Base-by-base conservation (phyloP, 1,139 yeast genomes). In the Pneumocystis jirovecii region DNA sequence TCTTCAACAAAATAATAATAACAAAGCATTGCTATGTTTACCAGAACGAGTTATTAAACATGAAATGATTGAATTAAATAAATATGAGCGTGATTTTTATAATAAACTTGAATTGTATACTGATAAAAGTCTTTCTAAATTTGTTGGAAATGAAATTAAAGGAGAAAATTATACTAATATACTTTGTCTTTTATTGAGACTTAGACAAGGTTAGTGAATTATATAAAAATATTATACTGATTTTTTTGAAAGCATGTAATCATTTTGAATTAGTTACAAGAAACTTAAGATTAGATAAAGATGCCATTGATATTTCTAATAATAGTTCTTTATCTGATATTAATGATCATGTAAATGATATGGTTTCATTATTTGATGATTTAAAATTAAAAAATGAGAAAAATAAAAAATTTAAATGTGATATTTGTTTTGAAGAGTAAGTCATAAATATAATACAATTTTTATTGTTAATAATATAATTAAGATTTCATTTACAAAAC, bases 21-120 rank as follows among this genome's bases (percentile, higher is more conserved):
- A 87, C 71, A 96, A 96, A 0, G 17, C 15, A 12, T 50, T 25
- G 10, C 93, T 91, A 0, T 82, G 81, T 63, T 74, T 91, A 37
- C 97, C 97, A 0, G 81, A 83, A 0, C 89, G 89, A 70, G 86
- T 85, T 66, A 84, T 91, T 5, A 76, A 80, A 0, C 83, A 90
- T 61, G 87, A 88, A 70, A 81, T 81, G 63, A 79, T 90, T 29
- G 79, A 81, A 65, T 85, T 91, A 70, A 83, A 83, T 65, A 83
- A 82, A 25, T 79, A 80, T 61, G 97, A 91, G 72, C 79, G 79
- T 64, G 79, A 77, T 2, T 75, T 89, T 7, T 91, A 91, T 73
- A 79, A 82, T 42, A 85, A 85, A 81, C 81, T 89, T 68, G 85
- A 85, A 70, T 79, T 82, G 1, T 79, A 82, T 64, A 96, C 96